Base-by-base conservation (phyloP, 2,329 filamentous ascomycete species). In the Fusarium sambucinum region DNA sequence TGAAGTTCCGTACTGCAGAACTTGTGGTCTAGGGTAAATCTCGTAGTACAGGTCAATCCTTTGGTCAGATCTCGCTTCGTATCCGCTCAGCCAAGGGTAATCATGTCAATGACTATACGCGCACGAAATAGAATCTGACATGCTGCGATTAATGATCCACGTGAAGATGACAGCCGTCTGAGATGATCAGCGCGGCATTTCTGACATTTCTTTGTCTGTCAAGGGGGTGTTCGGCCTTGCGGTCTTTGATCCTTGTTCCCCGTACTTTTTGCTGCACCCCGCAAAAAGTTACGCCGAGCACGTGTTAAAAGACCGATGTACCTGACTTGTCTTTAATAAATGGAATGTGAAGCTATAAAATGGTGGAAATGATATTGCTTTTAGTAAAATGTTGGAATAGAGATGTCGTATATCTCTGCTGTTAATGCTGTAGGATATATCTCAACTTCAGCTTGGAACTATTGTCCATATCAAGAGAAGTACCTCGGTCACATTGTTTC, bases 191-290 rank as follows among this genome's bases (percentile, higher is more conserved):
- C 53, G 32, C 25, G 46, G 42, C n/a, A 44, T 60, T 60, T 38
- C 33, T 52, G 23, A 59, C 46, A 40, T 9, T 29, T 17, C 25
- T 29, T 59, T 45, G 33, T 41, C 30, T 45, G 62, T 19, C 48
- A 50, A 38, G 47, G 47, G 23, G n/a, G 40, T 27, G 11, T 27
- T 27, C 27, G 59, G 45, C 46, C 41, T 59, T 30, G 30, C 21
- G 29, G 47, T 29, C 19, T 35, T 30, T 25, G 23, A 58, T 40
- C 60, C 62, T 42, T 44, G 61, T 40, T 38, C 62, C 62, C 60
- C 33, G 61, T 47, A 23, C 47, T 35, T 51, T 59, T 44, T 48
- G n/a, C 62, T 66, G 62, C 48, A 66, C 62, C 62, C 62, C 60
- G n/a, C 61, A 61, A 59, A 63, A 29, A 47, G 51, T 23, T n/a